phyloP scores from a whole-genome alignment of 192 early-diverging fungal genomes.

The Podila horticola region DNA sequence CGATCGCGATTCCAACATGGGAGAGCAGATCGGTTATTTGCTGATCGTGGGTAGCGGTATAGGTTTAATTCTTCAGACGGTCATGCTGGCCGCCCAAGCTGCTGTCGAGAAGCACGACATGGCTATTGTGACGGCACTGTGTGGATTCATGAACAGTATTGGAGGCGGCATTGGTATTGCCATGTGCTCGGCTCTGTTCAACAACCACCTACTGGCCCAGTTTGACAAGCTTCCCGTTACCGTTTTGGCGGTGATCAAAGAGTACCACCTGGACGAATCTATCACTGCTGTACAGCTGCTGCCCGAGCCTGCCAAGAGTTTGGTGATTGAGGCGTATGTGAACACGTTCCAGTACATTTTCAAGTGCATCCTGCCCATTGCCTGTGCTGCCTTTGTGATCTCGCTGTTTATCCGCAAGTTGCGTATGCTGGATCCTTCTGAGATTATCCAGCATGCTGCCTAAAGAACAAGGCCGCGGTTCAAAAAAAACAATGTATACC shows the following conservation, averaged over 20 bases:
- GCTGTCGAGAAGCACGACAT: constrained; percentile 70
- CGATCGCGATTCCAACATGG: constrained; percentile 53
- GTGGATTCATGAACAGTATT: constrained; percentile 66
- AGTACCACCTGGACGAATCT: constrained; percentile 25
- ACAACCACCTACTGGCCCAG: constrained; percentile 53
- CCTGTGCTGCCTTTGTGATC: constrained; percentile 57
- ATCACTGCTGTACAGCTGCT: constrained; percentile 45
- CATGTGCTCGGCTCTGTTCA: constrained; percentile 74
- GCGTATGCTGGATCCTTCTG: constrained; percentile 35
- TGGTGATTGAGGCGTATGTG: constrained; percentile 64
- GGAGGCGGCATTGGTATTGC: constrained; percentile 70
- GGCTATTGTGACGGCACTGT: constrained; percentile 78
- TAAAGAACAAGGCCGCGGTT: not conserved
- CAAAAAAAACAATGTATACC: too few species aligned
- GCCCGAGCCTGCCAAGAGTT: constrained; percentile 28
- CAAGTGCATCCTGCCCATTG: constrained; percentile 64
- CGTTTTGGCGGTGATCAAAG: constrained; percentile 3
- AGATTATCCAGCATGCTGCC: constrained; percentile 35
- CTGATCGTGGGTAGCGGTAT: constrained; percentile 80
- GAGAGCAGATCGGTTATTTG: constrained; percentile 68
- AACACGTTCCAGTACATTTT: constrained; percentile 62
- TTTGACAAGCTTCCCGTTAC: constrained; percentile 13
- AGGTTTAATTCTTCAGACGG: constrained; percentile 79
- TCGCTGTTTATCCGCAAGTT: constrained; percentile 58
- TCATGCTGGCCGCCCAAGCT: constrained; percentile 79